phyloP scores from a whole-genome alignment of 192 early-diverging fungal genomes.

The Lobosporangium transversale region DNA sequence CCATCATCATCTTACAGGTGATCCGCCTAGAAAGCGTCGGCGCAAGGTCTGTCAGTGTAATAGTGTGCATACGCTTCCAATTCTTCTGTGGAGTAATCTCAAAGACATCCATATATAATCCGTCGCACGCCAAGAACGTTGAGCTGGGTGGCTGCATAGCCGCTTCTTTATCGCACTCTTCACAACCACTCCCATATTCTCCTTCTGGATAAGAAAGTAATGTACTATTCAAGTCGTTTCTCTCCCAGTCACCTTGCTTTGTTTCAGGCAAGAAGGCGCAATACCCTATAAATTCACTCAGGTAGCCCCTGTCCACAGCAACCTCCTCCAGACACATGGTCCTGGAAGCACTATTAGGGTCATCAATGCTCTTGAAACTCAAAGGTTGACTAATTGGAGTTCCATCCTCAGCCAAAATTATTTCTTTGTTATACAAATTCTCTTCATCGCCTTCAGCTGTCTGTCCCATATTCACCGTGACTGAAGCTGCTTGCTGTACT shows the following conservation, averaged over 20 bases:
- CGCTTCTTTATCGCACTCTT: neutral
- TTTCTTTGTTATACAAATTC: neutral
- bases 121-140: constrained; percentile 36
- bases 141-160: neutral
- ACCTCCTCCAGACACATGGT: constrained; percentile 5
- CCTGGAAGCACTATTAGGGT: neutral
- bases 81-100: constrained; percentile 21
- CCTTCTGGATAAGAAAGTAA: neutral
- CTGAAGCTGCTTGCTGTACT: neutral
- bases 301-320: neutral
- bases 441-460: neutral
- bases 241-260: constrained; percentile 25
- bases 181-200: neutral
- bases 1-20: constrained; percentile 53
- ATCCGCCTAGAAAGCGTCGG: constrained; percentile 40
- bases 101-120: constrained; percentile 36
- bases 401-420: neutral
- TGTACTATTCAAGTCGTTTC: constrained; percentile 18
- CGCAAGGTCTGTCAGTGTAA: constrained; percentile 28
- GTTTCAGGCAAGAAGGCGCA: constrained; percentile 19
- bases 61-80: constrained; percentile 39
- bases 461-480: too few relatives aligned
- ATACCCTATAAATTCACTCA: constrained; percentile 24
- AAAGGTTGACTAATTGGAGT: neutral
- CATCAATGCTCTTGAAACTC: neutral